Evolutionary conservation across 371 early-diverging fungal genomes (phyloP).

Genomic region (Mucor piriformis): DNA sequence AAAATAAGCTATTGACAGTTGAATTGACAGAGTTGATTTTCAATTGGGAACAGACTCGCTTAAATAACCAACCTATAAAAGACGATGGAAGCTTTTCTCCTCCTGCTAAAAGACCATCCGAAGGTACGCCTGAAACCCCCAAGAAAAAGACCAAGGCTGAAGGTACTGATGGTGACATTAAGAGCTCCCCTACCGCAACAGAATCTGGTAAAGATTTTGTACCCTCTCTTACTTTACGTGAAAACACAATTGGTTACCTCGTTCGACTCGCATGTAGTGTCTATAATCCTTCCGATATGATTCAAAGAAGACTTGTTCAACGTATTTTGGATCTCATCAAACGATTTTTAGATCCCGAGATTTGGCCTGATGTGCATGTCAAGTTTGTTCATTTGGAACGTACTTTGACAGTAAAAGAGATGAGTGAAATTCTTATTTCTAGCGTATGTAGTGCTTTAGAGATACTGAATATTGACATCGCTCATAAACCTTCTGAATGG

Average conservation of each 20-base stretch:
- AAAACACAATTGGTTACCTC: conserved; percentile 70
- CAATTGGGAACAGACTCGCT: conserved; percentile 81
- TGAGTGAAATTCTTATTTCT: conserved; percentile 40
- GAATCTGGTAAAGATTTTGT: conserved; percentile 44
- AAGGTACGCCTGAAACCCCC: conserved; percentile 6
- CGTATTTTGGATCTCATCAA: conserved; percentile 67
- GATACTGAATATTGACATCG: conserved; percentile 65
- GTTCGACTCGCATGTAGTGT: conserved; percentile 74
- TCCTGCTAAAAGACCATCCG: conserved; percentile 20
- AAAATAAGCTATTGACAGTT: conserved; percentile 84
- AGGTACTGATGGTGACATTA: conserved; percentile 7
- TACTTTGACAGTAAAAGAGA: conserved; percentile 42
- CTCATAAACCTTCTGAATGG: conserved; percentile 67
- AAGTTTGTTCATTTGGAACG: conserved; percentile 54
- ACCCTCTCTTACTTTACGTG: conserved; percentile 61
- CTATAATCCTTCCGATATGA: conserved; percentile 56
- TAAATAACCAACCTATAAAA: conserved; percentile 25
- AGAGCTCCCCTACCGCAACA: background rate
- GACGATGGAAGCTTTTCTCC: conserved; percentile 3
- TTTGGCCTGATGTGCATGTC: conserved; percentile 68
- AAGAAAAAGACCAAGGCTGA: conserved; percentile 20
- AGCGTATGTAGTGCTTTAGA: conserved; percentile 69
- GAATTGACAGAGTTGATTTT: conserved; percentile 88
- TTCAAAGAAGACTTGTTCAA: conserved; percentile 56
- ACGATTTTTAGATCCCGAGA: conserved; percentile 56